Evolutionary conservation across 352 stramenopile species (phyloP).

Genomic region (Elongisporangium prolatum): DNA sequence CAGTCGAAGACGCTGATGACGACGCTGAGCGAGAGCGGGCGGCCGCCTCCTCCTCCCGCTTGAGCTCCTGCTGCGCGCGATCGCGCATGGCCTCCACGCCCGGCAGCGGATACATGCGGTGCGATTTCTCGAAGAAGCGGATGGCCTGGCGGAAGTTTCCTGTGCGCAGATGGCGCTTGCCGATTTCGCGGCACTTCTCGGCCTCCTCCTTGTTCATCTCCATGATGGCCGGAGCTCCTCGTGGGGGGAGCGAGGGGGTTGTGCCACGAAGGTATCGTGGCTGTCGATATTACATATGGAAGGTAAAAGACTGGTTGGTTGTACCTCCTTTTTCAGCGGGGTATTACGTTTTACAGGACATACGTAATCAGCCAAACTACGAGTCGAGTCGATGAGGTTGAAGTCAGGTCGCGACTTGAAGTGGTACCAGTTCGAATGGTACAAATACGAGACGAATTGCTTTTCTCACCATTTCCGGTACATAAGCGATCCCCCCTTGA

Average conservation of each 20-base stretch:
- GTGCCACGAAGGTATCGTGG: neutral
- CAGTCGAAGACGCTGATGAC: constrained; percentile 12
- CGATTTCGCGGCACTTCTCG: constrained; percentile 90
- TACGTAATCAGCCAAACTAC: neutral
- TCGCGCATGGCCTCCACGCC: constrained; percentile 80
- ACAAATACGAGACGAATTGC: neutral
- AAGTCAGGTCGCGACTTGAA: neutral
- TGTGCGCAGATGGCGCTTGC: constrained; percentile 82
- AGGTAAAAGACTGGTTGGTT: neutral
- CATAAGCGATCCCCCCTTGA: neutral
- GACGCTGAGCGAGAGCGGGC: constrained; percentile 21
- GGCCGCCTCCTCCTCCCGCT: constrained; percentile 28
- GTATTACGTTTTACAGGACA: neutral
- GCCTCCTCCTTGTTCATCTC: constrained; percentile 92
- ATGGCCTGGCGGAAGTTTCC: constrained; percentile 85
- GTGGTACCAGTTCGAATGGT: neutral
- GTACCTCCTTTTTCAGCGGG: neutral
- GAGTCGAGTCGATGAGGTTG: neutral
- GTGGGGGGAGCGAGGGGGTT: constrained; percentile 1
- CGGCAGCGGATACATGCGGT: constrained; percentile 84
- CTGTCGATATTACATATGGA: neutral
- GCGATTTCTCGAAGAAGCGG: constrained; percentile 92
- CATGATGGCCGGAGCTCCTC: constrained; percentile 30
- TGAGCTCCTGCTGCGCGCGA: constrained; percentile 57
- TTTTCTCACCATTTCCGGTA: neutral